phyloP scores from a whole-genome alignment of 1,284 basidiomycete genomes.

The Pisolithus thermaeus region DNA sequence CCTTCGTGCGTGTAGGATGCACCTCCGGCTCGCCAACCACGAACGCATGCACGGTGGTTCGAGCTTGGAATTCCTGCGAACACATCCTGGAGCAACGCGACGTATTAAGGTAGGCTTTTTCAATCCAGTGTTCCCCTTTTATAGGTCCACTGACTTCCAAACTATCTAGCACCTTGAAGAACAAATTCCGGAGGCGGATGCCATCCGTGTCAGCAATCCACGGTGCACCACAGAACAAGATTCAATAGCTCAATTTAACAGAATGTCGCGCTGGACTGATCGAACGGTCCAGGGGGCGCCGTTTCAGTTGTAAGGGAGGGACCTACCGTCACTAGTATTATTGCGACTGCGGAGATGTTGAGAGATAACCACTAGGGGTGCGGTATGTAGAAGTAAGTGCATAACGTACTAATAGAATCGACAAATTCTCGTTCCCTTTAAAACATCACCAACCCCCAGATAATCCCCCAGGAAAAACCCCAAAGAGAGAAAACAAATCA shows the following conservation, averaged over 20 bases:
- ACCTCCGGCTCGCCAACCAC: constrained; percentile 51
- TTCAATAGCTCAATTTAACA: constrained; percentile 20
- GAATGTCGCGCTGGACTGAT: constrained; percentile 16
- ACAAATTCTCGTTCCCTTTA: background rate
- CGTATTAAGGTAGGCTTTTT: constrained; percentile 56
- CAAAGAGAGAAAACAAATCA: background rate
- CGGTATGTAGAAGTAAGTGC: no score
- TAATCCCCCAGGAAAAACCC: background rate
- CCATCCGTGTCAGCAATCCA: constrained; percentile 43
- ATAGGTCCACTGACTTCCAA: background rate
- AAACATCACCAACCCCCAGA: background rate
- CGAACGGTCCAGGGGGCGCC: background rate
- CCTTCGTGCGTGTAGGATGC: constrained; percentile 46
- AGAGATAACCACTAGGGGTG: no score
- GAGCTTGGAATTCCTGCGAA: constrained; percentile 52
- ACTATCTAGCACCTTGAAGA: constrained; percentile 45
- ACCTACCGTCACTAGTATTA: background rate
- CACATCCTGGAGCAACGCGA: constrained; percentile 69
- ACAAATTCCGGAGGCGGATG: constrained; percentile 51
- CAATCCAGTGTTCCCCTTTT: background rate
- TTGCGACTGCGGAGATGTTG: background rate
- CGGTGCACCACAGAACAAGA: constrained; percentile 37
- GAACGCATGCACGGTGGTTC: constrained; percentile 36
- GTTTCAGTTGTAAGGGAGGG: background rate
- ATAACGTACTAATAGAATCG: no score